These are phyloP conservation scores for Balakata baccata DNA, from an alignment of 345 rosid species.

Conservation along the genomic window DNA sequence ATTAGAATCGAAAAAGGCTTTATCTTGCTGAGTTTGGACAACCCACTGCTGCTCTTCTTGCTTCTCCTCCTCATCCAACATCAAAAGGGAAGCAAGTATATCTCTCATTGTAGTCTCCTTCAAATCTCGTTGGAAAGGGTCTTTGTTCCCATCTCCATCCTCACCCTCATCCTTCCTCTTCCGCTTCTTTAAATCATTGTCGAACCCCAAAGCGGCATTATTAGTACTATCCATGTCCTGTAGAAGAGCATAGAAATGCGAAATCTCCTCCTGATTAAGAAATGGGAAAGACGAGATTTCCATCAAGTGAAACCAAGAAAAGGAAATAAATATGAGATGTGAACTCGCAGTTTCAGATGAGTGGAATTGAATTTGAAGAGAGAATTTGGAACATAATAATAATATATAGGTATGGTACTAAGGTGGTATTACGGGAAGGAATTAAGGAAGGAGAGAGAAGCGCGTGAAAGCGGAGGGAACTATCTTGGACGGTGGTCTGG, in stretches of 20 bases:
- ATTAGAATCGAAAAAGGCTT: conserved; percentile 42
- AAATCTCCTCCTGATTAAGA: conserved; percentile 34
- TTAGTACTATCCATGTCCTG: conserved; percentile 23
- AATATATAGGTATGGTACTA: background rate
- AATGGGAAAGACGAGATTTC: conserved; percentile 31
- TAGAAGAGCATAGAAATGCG: conserved; percentile 25
- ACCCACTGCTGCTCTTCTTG: conserved; percentile 41
- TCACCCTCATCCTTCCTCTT: conserved; percentile 11
- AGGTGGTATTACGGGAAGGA: no score
- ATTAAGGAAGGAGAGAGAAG: conserved; percentile 14
- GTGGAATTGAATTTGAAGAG: background rate
- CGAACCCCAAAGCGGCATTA: background rate
- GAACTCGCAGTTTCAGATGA: background rate
- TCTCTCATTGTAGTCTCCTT: conserved; percentile 20
- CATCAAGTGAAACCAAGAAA: conserved; percentile 13
- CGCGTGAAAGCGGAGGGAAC: conserved; percentile 18
- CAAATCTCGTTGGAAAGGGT: background rate
- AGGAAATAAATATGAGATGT: background rate
- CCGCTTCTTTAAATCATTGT: conserved; percentile 20
- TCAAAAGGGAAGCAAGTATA: conserved; percentile 49
- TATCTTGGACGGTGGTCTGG: conserved; percentile 23
- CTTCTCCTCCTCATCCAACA: conserved; percentile 62
- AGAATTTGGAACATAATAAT: background rate
- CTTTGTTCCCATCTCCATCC: background rate
- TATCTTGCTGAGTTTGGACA: conserved; percentile 38